Base-by-base conservation (phyloP, 2,329 filamentous ascomycete species). In the Anisogramma anomala region DNA sequence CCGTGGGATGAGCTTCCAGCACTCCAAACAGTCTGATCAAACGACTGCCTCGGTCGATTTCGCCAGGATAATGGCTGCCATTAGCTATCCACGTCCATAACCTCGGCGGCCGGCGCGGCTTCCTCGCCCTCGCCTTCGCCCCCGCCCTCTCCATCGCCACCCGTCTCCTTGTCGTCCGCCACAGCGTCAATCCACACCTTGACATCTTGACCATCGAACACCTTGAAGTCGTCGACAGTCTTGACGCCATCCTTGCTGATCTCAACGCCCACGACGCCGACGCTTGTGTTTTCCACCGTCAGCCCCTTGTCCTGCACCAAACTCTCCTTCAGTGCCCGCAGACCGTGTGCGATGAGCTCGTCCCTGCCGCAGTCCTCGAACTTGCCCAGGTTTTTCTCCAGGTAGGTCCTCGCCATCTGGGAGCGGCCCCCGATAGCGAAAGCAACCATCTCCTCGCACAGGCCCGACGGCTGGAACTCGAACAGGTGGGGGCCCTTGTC, bases 331-430 rank as follows among this genome's bases (percentile, higher is more conserved):
- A 98, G 69, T 38, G 91, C 89, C 58, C 77, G 76, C 58, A 98
- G 68, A 23, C 89, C 91, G 67, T 98, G 91, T 64, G 78, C 79
- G 55, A 98, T 80, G 57, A 98, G 69, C 63, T 94, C 84, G 58
- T 95, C 89, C 54, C 84, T 72, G 49, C 72, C 77, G 58, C 79
- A 80, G 50, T 74, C 72, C 55, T 77, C 74, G 61, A 98, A 96
- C 52, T 78, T 68, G 49, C 94, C 88, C 47, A 95, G 66, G 65
- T 95, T 84, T 57, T 86, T 76, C 74, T 98, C 91, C 42, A 98
- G 71, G 64, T 98, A 98, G 49, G 91, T 98, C 57, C 91, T 73
- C 18, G 91, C 91, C 86, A 96, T 96, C 69, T 98, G 91, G 62
- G 83, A 91, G 54, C 91, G 75, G 35, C 91, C 91, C 39, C 91